These are phyloP conservation scores for Hevea brasiliensis DNA, from an alignment of 345 rosid genomes.

Conservation along the genomic window DNA sequence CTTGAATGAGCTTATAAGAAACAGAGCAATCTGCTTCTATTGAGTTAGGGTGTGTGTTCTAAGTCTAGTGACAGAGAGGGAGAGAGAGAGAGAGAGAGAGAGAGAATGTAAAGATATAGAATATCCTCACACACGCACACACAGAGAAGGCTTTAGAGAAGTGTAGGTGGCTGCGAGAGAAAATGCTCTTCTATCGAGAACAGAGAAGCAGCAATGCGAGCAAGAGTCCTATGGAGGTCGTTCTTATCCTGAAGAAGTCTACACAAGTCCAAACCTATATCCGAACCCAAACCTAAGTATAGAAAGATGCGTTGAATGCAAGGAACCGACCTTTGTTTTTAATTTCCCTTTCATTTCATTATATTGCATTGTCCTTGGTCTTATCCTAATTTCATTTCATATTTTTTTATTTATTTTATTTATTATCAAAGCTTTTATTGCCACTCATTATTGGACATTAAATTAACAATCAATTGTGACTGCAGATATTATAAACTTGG, in stretches of 20 bases:
- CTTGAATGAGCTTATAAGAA: slow-evolving; percentile 5
- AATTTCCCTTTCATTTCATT: slow-evolving; percentile 21
- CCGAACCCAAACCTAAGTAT: slow-evolving; percentile 33
- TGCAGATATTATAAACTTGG: too few species aligned
- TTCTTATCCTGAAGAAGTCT: slow-evolving; percentile 41
- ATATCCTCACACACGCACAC: too few species aligned
- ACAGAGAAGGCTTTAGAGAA: not conserved
- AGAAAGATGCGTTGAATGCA: slow-evolving; percentile 25
- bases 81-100: not conserved
- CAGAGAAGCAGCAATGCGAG: not conserved
- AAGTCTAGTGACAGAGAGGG: not conserved
- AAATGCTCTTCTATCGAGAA: slow-evolving; percentile 9
- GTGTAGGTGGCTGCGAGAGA: slow-evolving; percentile 27
- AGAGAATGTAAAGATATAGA: not conserved
- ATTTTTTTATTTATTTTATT: not conserved
- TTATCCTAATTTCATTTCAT: not conserved
- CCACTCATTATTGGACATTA: slow-evolving; percentile 8
- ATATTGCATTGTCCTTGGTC: not conserved
- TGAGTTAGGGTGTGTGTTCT: not conserved
- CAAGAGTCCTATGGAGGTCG: too few species aligned
- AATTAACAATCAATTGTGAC: too few species aligned
- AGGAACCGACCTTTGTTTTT: slow-evolving; percentile 22
- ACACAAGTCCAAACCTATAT: slow-evolving; percentile 27
- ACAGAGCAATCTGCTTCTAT: slow-evolving; percentile 19
- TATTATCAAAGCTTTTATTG: not conserved